A percentile compares a stretch with the other conserved stretches of the same genome.
Conservation (phyloP, 305 asterid genomes). For the Solanum aculeatissimum region DNA sequence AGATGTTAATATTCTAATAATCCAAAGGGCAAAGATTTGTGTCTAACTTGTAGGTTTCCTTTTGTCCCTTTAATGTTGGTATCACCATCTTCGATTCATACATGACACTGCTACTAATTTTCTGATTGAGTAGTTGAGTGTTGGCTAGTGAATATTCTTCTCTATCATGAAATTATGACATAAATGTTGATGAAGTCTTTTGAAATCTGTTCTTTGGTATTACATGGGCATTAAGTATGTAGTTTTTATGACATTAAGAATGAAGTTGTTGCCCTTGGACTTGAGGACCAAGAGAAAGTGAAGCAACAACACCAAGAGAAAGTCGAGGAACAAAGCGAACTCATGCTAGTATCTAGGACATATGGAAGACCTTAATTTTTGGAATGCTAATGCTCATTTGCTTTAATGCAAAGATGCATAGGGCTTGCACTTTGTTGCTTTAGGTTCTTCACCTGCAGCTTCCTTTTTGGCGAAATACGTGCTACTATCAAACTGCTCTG, state of each 20-base stretch:
- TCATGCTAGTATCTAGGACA: neutral
- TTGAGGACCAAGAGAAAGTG: neutral
- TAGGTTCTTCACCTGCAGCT: neutral
- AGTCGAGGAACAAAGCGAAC: neutral
- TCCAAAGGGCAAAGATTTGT: neutral
- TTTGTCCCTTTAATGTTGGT: neutral
- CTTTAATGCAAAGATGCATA: neutral
- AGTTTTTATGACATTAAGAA: neutral
- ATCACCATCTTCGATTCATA: neutral
- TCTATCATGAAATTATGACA: neutral
- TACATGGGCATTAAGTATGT: neutral
- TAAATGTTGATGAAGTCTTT: neutral
- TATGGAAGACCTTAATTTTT: neutral
- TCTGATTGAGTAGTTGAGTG: neutral
- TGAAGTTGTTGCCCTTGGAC: neutral
- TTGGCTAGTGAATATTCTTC: neutral
- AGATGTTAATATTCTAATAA: neutral
- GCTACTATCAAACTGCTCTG: neutral
- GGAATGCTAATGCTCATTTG: neutral
- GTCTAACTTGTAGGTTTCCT: neutral
- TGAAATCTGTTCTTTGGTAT: neutral
- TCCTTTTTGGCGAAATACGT: neutral
- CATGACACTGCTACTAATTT: neutral
- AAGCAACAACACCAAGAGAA: neutral
- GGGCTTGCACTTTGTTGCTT: neutral